A percentile compares a stretch with the other conserved stretches of the same genome.
These are phyloP conservation scores for Rhynchosporium agropyri DNA, from an alignment of 2,329 filamentous ascomycete genomes.

Conservation along the genomic window DNA sequence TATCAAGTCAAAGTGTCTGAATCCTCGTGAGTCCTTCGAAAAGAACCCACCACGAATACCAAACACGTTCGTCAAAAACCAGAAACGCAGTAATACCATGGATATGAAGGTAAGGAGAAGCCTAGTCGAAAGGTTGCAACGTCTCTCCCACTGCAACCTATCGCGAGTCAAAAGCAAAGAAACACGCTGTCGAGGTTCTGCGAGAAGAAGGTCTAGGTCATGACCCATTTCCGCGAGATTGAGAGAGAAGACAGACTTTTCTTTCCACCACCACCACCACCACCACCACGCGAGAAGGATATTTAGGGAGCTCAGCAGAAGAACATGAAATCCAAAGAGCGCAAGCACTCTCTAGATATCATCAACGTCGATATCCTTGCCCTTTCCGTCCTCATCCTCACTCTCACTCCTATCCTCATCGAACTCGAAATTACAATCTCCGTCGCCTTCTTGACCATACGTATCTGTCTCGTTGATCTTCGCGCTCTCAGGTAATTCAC, in stretches of 20 bases:
- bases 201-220: conserved; percentile 33
- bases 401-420: conserved; percentile 80
- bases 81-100: conserved; percentile 4
- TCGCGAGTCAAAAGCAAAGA: conserved; percentile 35
- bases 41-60: conserved; percentile 7
- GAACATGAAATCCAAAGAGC: background rate
- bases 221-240: conserved; percentile 45
- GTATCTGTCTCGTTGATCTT: conserved; percentile 99
- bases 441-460: conserved; percentile 87
- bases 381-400: conserved; percentile 57
- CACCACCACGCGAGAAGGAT: background rate
- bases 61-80: conserved; percentile 5
- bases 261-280: conserved; percentile 32
- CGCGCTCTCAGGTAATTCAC: conserved; percentile 93
- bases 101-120: conserved; percentile 27
- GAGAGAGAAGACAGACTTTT: conserved; percentile 68
- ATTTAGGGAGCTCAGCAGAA: background rate
- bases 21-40: conserved; percentile 6
- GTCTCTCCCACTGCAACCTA: conserved; percentile 54
- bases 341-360: conserved; percentile 70
- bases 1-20: conserved; percentile 33
- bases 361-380: conserved; percentile 90
- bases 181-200: conserved; percentile 44
- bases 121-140: conserved; percentile 42
- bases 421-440: conserved; percentile 98